Evolutionary conservation across 129 eudicot species (phyloP), one percentile per base, ranked within the genome.

Genomic region (Flaveria trinervia): DNA sequence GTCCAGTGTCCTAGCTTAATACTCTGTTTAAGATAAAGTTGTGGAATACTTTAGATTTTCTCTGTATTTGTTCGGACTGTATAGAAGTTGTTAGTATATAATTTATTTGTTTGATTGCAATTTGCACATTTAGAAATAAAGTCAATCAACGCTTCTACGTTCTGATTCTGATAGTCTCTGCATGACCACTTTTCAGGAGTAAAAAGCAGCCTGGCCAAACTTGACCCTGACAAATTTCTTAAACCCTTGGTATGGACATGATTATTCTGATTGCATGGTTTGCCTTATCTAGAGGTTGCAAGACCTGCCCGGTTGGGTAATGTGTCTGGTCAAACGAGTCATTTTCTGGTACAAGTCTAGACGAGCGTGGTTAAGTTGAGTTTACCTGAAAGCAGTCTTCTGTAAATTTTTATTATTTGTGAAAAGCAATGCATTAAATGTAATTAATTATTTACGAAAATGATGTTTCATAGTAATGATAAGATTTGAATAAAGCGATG

Each of bases 151-250:
- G 18, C 39, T 64, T n/a, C 6, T 49, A 75, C 25, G 48, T 30
- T 26, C 72, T 28, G 60, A 28, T 5, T 33, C 52, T 76, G 80
- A 76, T 65, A 33, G 6, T 54, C 28, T 76, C 10, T 65, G 59
- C 44, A 39, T 54, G 57, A 51, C 65, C 52, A 65, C 51, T 70
- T 79, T 80, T 78, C 89, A 90, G 98, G 85, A 85, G 85, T 52
- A 30, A 84, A 61, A 36, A 69, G 78, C 49, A 61, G 41, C 45
- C 52, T 51, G 75, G 85, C 81, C 75, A 77, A 77, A 57, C 62
- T 78, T 80, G 82, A 69, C 71, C 79, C 80, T 28, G 89, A 70
- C 76, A 87, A 81, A 62, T 79, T 76, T 72, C 84, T 86, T 70
- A 76, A 75, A 30, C 83, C 87, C 9, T 48, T 82, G 92, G 96